Evolutionary conservation across 805 yeast species (phyloP), one percentile per base, ranked within the genome.

Genomic region (Sporopachydermia quercuum): DNA sequence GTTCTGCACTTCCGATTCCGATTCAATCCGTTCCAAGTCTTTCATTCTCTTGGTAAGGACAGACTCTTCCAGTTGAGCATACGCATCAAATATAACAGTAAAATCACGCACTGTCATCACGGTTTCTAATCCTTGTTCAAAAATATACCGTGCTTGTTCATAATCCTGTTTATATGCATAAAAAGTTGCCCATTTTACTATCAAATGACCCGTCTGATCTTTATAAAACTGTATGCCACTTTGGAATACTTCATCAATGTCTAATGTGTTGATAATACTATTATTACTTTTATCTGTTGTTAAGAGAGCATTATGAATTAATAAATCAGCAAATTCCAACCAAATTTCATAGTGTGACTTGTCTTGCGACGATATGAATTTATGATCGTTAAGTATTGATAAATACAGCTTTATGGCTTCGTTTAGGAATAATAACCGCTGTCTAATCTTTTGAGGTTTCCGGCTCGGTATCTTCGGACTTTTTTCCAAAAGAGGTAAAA

Each of bases 51-150:
- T 45, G 1, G 60, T 50, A n/a, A 74, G 49, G 18, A 62, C 43
- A 2, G 62, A 46, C 44, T 79, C 89, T 51, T 76, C 76, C 52
- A 75, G 63, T 46, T 76, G 78, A 4, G 74, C 57, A 47, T 70
- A 74, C 3, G 72, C 58, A 51, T 82, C 86, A 53, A 72, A 84
- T 0, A 82, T 60, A 15, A 62, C 49, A 0, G 78, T 66, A 52
- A 84, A 83, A 44, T 80, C 87, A 30, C 61, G 61, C 3, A 79
- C 56, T 0, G 84, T 70, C 4, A 53, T 38, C 3, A 77, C 70
- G 2, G 57, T 49, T 1, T 50, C 37, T 11, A 83, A 45, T 1
- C 76, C 75, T 15, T 62, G 59, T 40, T 70, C 72, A 45, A 72
- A 72, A 4, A 63, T 51, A 15, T 57, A 59, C 16, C 68, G 50